These are phyloP conservation scores for Pseudonitzschia delicatissima DNA, from an alignment of 108 stramenopile species.

Conservation along the genomic window DNA sequence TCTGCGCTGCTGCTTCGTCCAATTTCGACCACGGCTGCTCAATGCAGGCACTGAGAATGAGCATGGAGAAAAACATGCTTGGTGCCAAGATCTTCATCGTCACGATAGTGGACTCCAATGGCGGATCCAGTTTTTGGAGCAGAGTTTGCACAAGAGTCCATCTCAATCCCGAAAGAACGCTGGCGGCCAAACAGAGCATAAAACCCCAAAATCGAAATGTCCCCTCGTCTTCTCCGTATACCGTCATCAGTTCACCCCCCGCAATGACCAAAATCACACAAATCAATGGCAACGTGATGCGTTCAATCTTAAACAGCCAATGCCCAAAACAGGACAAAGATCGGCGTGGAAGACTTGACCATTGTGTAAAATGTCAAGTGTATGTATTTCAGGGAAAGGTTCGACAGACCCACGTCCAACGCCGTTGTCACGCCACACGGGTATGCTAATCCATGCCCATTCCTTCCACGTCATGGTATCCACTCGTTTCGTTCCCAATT, in stretches of 20 bases:
- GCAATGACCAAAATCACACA: slow-evolving; percentile 66
- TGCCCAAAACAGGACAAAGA: slow-evolving; percentile 82
- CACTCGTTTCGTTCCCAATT: slow-evolving; percentile 62
- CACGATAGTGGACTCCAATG: slow-evolving; percentile 70
- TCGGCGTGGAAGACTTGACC: slow-evolving; percentile 82
- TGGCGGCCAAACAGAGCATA: slow-evolving; percentile 62
- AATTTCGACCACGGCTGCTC: slow-evolving; percentile 71
- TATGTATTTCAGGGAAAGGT: slow-evolving; percentile 75
- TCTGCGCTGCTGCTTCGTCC: slow-evolving; percentile 25
- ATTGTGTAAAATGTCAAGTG: slow-evolving; percentile 87
- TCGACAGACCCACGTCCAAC: slow-evolving; percentile 77
- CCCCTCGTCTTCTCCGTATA: slow-evolving; percentile 51
- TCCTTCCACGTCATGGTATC: slow-evolving; percentile 66
- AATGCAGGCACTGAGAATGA: slow-evolving; percentile 53
- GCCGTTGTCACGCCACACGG: slow-evolving; percentile 83
- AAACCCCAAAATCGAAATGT: slow-evolving; percentile 56
- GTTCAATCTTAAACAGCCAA: slow-evolving; percentile 79
- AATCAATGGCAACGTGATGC: slow-evolving; percentile 71
- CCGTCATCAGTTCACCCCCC: slow-evolving; percentile 75
- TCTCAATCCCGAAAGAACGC: slow-evolving; percentile 67
- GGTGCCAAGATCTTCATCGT: slow-evolving; percentile 81
- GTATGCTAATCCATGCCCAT: slow-evolving; percentile 61
- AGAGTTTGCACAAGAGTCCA: slow-evolving; percentile 88
- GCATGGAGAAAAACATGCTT: slow-evolving; percentile 74
- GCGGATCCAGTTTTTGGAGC: slow-evolving; percentile 76